Evolutionary conservation across 2,329 filamentous ascomycete species (phyloP).

Genomic region (Calycina herbarum): DNA sequence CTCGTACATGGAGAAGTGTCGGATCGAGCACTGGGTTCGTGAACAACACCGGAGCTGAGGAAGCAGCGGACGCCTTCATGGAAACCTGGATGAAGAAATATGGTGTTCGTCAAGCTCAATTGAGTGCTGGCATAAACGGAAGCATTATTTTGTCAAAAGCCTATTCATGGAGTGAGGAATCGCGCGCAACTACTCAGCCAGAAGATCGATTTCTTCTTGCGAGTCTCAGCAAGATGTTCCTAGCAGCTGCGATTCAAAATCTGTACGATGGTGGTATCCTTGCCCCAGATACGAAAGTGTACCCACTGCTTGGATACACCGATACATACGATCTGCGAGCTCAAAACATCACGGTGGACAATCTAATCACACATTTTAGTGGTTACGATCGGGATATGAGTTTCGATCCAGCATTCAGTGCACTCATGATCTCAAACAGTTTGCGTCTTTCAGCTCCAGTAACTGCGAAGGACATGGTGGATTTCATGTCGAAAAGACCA

Average conservation of each 20-base stretch:
- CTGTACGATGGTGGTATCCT: too few species aligned
- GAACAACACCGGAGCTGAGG: conserved; percentile 10
- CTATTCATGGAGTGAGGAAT: conserved; percentile 8
- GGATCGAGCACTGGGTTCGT: conserved; percentile 5
- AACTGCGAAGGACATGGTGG: too few species aligned
- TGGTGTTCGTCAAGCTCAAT: conserved; percentile 16
- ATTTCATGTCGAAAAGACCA: too few species aligned
- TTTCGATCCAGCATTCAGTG: too few species aligned
- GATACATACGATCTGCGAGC: too few species aligned
- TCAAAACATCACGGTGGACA: too few species aligned
- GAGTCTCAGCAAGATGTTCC: conserved; percentile 10
- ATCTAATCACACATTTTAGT: too few species aligned
- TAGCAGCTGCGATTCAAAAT: background rate
- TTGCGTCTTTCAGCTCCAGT: too few species aligned
- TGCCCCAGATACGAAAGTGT: too few species aligned
- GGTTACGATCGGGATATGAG: too few species aligned
- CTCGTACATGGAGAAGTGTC: background rate
- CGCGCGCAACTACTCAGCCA: conserved; percentile 9
- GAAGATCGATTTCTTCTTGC: conserved; percentile 2
- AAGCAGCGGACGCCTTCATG: conserved; percentile 8
- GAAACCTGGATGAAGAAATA: conserved; percentile 10
- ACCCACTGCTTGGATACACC: too few species aligned
- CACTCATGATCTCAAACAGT: too few species aligned
- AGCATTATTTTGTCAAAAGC: background rate
- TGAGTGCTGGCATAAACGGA: conserved; percentile 7